Evolutionary conservation across 371 early-diverging fungal species (phyloP), one percentile per base, ranked within the genome.

Genomic region (Mortierella polycephala): DNA sequence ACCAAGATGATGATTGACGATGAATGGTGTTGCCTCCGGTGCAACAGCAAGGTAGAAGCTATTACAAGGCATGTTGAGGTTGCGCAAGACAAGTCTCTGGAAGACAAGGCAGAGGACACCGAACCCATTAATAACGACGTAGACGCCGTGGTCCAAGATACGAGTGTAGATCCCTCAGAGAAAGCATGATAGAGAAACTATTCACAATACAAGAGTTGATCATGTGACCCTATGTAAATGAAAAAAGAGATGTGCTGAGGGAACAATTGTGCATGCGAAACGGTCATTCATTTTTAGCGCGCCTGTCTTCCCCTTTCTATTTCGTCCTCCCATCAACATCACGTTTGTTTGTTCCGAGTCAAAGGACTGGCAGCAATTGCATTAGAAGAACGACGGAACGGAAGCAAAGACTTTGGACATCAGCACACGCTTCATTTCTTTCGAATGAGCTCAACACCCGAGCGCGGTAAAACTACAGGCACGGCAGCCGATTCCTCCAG

Each of bases 1-100:
- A 91, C 89, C 54, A 92, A 91, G 70, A 81, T 96, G 77, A 83
- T 93, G 71, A 83, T 88, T 3, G 91, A 89, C 23, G 87, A 85
- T 46, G 91, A 91, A 64, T 95, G 92, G 87, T 81, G 87, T 16
- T 96, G 96, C 74, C 81, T 92, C 74, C 87, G 94, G 12, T 96
- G 96, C 69, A 94, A 94, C 21, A 82, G 86, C 55, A 82, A 82
- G 42, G 87, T 95, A 3, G 82, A 83, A 18, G 68, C 74, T 1
- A 90, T 93, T 9, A 69, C 70, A 47, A 67, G 75, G 57, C 62
- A 73, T 53, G 52, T 79, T 21, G 72, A 71, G 11, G 44, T 68
- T 23, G 72, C 72, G 37, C 64, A 59, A 21, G 77, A 77, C 45
- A 71, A 71, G 44, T 67, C 76, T 9, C 49, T 71, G 12, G 64